Conservation (phyloP, 1,284 basidiomycete species). For the Tilletia walkeri region DNA sequence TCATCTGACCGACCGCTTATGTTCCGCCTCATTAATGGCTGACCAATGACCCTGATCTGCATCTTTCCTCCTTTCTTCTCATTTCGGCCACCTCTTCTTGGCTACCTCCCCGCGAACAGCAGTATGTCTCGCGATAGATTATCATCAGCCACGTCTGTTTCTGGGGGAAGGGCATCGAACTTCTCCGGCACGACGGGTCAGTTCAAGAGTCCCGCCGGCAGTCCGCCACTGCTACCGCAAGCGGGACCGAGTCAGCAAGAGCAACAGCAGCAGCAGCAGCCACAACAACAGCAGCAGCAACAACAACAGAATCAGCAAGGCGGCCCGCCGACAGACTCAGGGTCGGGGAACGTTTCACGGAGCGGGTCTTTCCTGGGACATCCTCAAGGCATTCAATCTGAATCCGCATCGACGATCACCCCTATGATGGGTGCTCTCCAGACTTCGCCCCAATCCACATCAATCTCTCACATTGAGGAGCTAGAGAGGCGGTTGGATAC, state of each 20-base stretch:
- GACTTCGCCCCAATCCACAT: neutral
- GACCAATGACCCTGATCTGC: neutral
- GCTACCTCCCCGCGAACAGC: neutral
- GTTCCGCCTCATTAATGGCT: too few species aligned
- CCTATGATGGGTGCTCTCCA: slow-evolving; percentile 9
- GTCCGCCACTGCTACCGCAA: slow-evolving; percentile 2
- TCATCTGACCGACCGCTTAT: neutral
- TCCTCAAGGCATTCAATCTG: neutral
- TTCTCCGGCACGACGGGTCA: slow-evolving; percentile 8
- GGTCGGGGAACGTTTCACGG: neutral
- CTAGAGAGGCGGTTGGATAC: slow-evolving; percentile 79
- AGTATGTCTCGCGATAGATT: slow-evolving; percentile 26
- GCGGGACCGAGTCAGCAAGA: neutral
- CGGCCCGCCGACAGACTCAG: neutral
- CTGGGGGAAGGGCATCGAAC: slow-evolving; percentile 22
- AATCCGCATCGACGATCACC: neutral
- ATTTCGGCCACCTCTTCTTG: neutral
- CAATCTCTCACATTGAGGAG: slow-evolving; percentile 58
- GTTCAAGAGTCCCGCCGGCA: slow-evolving; percentile 4
- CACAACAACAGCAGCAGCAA: neutral
- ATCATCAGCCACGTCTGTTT: slow-evolving; percentile 41
- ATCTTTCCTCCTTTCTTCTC: too few species aligned
- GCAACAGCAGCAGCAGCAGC: too few species aligned
- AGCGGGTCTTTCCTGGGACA: neutral
- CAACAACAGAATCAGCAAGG: neutral